Percentiles rank a stretch among this genome's conserved stretches.
Evolutionary conservation across 2,329 filamentous ascomycete genomes (phyloP).

Genomic region (Fusarium vanettenii): DNA sequence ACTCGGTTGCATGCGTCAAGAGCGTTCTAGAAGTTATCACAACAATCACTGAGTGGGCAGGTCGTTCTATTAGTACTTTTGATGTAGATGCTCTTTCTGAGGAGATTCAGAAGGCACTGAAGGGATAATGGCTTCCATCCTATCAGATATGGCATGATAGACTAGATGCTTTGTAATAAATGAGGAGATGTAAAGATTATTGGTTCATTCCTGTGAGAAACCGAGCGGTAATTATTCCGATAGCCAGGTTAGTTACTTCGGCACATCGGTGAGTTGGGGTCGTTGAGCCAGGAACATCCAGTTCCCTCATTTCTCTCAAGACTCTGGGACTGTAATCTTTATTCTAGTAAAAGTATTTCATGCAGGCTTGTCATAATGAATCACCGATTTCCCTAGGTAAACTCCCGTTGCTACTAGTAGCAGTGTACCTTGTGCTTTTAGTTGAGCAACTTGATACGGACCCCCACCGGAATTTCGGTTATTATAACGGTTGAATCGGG

Average conservation of each 20-base stretch:
- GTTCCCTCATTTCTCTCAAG: conserved; percentile 88
- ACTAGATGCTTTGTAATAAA: not conserved
- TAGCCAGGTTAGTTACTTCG: conserved; percentile 85
- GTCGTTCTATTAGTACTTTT: conserved; percentile 10
- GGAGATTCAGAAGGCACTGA: conserved; percentile 6
- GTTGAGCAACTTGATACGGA: not conserved
- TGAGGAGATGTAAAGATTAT: not conserved
- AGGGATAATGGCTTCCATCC: conserved; percentile 53
- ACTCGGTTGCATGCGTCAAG: conserved; percentile 15
- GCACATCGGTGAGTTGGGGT: conserved; percentile 72
- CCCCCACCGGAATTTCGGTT: not conserved
- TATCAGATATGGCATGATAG: too few species aligned
- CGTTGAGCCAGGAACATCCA: conserved; percentile 84
- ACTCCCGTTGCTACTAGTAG: too few species aligned
- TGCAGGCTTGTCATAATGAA: not conserved
- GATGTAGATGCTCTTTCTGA: conserved; percentile 16
- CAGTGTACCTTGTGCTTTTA: too few species aligned
- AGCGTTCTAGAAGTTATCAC: not conserved
- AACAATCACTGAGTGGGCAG: conserved; percentile 18
- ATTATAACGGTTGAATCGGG: not conserved
- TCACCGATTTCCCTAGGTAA: not conserved
- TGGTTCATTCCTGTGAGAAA: conserved; percentile 63
- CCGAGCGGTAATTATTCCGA: conserved; percentile 78
- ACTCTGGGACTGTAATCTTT: conserved; percentile 87
- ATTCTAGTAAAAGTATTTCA: conserved; percentile 80